Evolutionary conservation across 306 rosid genomes (phyloP).

Genomic region (Citrullus colocynthis): DNA sequence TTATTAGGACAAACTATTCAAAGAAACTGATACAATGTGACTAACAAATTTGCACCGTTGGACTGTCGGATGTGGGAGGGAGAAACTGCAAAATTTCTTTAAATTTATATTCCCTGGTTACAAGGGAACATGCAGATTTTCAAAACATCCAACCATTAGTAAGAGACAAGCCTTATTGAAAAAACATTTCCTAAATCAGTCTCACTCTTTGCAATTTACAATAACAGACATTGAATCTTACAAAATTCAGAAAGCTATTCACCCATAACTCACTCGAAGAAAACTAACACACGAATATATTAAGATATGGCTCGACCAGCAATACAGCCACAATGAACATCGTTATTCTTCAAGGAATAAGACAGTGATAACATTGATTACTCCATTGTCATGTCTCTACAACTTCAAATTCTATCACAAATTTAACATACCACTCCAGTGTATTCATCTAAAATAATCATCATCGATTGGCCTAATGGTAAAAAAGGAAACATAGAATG

Average conservation of each 20-base stretch:
- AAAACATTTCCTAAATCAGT: not conserved
- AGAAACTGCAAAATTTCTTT: not conserved
- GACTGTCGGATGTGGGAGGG: not conserved
- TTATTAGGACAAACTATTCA: no score
- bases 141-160: no score
- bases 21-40: not conserved
- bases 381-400: not conserved
- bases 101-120: no score
- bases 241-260: not conserved
- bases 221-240: not conserved
- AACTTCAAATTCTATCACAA: not conserved
- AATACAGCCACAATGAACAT: not conserved
- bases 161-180: no score
- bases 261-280: not conserved
- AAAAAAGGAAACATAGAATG: no score
- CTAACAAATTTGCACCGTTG: not conserved
- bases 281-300: no score
- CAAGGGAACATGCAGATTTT: no score
- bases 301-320: not conserved
- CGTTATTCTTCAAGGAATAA: not conserved
- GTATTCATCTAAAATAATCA: not conserved
- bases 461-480: no score
- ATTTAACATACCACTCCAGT: not conserved
- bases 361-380: not conserved
- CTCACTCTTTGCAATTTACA: not conserved